Base-by-base conservation (phyloP, 1,284 basidiomycete genomes). In the Sporisorium graminicola region DNA sequence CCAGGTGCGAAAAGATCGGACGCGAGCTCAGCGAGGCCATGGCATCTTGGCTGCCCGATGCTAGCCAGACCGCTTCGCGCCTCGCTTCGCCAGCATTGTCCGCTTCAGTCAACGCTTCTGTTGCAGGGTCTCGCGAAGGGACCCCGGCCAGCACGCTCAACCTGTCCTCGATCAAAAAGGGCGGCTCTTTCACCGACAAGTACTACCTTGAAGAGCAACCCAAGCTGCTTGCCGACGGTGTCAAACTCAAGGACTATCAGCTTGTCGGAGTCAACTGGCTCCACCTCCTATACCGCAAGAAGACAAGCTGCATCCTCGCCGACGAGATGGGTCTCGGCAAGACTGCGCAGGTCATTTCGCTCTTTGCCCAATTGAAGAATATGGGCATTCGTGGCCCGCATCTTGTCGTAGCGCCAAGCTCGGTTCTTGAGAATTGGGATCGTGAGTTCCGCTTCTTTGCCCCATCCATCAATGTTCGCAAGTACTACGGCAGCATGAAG, bases 221-320 rank as follows among this genome's bases (percentile, higher is more conserved):
- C 0, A 86, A 89, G 8, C 86, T 90, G 42, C 87, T 99, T 14
- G 89, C 91, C 40, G 87, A 90, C 27, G 90, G 89, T 51, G 91
- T 97, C 70, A 89, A 89, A 79, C 88, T 99, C 78, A 99, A 99
- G 88, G 94, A 97, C 80, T 99, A 99, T 86, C 96, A 99, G 87
- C 88, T 98, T 65, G 89, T 97, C 60, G 97, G 97, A n/a, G 90
- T 99, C 69, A 99, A 98, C 85, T 99, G 97, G 97, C 88, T 99
- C 74, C 91, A 94, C 85, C 87, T 99, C 29, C 88, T 99, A 50
- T 95, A 95, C 85, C 89, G 89, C 58, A 91, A 90, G 82, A 89
- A 90, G 65, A 89, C 93, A 56, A 95, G 94, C 68, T 98, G 95
- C 86, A 99, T 99, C 84, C 89, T 99, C 29, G 96, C 96, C 1